Percentiles rank a stretch among this genome's conserved stretches.
phyloP scores from a whole-genome alignment of 2,329 filamentous ascomycete species.

The Penicillium glabrum region DNA sequence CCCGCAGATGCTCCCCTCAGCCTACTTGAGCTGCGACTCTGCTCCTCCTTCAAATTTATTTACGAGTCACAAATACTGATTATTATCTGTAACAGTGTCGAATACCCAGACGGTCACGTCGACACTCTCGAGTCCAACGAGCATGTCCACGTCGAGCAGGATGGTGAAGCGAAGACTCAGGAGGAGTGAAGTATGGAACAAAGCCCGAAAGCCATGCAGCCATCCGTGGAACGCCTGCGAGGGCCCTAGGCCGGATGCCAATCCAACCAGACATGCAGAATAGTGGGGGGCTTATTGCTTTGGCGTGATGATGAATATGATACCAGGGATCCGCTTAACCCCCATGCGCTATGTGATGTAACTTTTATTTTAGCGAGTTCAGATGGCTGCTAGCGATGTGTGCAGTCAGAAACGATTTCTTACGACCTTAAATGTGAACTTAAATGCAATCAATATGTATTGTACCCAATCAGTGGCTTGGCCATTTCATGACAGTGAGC shows the following conservation, averaged over 20 bases:
- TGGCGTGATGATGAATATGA: conserved; percentile 15
- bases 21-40: background rate
- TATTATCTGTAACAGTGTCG: conserved; percentile 58
- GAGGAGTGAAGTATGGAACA: conserved; percentile 43
- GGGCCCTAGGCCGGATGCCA: background rate
- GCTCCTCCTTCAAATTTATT: background rate
- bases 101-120: conserved; percentile 67
- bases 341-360: conserved; percentile 13
- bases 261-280: background rate
- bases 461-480: background rate
- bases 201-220: background rate
- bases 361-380: conserved; percentile 3
- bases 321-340: conserved; percentile 14
- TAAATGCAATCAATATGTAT: background rate
- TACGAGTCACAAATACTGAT: background rate
- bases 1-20: conserved; percentile 16
- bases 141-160: conserved; percentile 76
- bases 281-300: conserved; percentile 13
- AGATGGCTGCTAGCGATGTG: background rate
- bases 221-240: background rate
- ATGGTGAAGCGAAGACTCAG: conserved; percentile 70
- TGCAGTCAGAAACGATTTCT: conserved; percentile 1
- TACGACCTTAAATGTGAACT: background rate
- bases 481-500: background rate
- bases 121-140: conserved; percentile 66